Percentiles rank a stretch among this genome's conserved stretches.
Evolutionary conservation across 202 grass and related monocot genomes (phyloP).

Genomic region (Setaria italica): DNA sequence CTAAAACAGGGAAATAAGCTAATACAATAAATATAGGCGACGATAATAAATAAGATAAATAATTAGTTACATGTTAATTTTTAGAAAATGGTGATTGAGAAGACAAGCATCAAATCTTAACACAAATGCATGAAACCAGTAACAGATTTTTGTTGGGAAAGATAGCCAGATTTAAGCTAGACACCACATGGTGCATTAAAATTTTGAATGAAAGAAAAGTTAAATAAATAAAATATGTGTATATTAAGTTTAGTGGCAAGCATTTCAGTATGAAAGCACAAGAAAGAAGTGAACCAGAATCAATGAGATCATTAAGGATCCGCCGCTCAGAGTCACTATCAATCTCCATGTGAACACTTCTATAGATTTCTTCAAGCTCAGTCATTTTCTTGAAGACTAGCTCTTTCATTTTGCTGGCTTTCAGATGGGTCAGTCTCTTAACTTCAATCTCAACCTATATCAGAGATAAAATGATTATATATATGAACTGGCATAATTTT

Average conservation of each 20-base stretch:
- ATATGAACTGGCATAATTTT: slow-evolving; percentile 7
- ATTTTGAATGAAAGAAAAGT: slow-evolving; percentile 24
- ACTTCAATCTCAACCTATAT: slow-evolving; percentile 79
- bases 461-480: slow-evolving; percentile 29
- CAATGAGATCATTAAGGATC: slow-evolving; percentile 67
- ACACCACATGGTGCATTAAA: background rate
- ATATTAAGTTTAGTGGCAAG: slow-evolving; percentile 6
- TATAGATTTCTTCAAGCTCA: slow-evolving; percentile 78
- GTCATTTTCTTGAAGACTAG: slow-evolving; percentile 86
- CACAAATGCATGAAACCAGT: background rate
- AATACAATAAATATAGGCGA: background rate
- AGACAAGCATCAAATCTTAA: background rate
- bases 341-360: slow-evolving; percentile 77
- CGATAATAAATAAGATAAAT: background rate
- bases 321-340: slow-evolving; percentile 54
- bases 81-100: background rate
- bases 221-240: background rate
- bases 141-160: background rate
- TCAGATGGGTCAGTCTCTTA: slow-evolving; percentile 69
- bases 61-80: background rate
- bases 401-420: slow-evolving; percentile 92
- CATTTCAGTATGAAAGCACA: slow-evolving; percentile 30
- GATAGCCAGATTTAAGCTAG: background rate
- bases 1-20: background rate
- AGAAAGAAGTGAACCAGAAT: slow-evolving; percentile 67